phyloP scores from a whole-genome alignment of 495 filamentous ascomycete genomes.

The Aspergillus bridgeri region DNA sequence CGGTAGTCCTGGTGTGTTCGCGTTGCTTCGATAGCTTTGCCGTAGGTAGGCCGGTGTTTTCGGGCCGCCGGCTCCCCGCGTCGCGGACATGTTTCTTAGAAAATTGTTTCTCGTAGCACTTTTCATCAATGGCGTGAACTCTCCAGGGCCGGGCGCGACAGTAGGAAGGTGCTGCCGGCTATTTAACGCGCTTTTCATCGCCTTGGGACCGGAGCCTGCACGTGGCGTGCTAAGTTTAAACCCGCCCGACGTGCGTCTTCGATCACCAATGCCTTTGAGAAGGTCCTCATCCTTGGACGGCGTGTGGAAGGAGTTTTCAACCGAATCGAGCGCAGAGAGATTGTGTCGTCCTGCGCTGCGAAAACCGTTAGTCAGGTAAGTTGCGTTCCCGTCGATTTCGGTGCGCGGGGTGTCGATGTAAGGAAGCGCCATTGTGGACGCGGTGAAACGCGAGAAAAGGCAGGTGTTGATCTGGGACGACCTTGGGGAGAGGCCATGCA shows the following conservation, averaged over 20 bases:
- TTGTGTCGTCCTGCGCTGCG: constrained; percentile 44
- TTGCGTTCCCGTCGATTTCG: constrained; percentile 71
- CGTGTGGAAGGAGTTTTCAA: constrained; percentile 80
- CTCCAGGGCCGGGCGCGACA: constrained; percentile 57
- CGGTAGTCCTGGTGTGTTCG: constrained; percentile 62
- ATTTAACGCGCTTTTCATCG: constrained; percentile 52
- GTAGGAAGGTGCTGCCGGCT: constrained; percentile 63
- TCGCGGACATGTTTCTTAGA: constrained; percentile 49
- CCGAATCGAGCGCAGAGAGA: constrained; percentile 70
- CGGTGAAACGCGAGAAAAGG: constrained; percentile 11
- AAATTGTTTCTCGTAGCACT: constrained; percentile 81
- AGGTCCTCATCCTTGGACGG: constrained; percentile 76
- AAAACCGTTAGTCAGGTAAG: constrained; percentile 62
- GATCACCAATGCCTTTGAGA: constrained; percentile 60
- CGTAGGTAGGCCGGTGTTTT: constrained; percentile 69
- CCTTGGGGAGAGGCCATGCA: constrained; percentile 21
- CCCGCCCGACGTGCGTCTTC: constrained; percentile 45
- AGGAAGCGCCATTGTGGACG: constrained; percentile 40
- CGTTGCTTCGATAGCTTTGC: constrained; percentile 55
- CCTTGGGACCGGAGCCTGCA: constrained; percentile 47
- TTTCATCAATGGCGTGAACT: constrained; percentile 93
- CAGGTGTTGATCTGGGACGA: not conserved
- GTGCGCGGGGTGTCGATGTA: constrained; percentile 78
- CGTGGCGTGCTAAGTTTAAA: constrained; percentile 68
- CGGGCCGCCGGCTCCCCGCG: constrained; percentile 49